Base-by-base conservation (phyloP, 2,329 filamentous ascomycete species). In the Ambrosiella xylebori region DNA sequence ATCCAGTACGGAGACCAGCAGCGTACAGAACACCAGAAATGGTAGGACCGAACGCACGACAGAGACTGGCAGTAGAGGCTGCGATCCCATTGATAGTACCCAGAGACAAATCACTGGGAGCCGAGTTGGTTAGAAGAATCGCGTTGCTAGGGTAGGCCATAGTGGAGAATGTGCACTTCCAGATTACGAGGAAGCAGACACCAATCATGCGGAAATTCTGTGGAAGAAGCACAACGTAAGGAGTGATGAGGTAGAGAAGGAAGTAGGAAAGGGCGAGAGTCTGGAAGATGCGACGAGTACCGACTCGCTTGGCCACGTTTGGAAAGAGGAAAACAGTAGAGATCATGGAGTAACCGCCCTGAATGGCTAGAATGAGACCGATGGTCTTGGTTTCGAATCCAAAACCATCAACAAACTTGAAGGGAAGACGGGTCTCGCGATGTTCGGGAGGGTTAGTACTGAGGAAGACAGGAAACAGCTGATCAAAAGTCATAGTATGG, bases 401-500 rank as follows among this genome's bases (percentile, higher is more conserved):
- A 64, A 96, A 91, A 15, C 93, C 91, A 60, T 88, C 88, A 2
- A 82, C 82, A 64, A 98, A 97, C 64, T 86, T 85, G 74, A 98
- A 93, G 0, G 91, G 91, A 1, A 95, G 77, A 11, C 71, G 76
- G 62, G 65, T 74, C 70, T 66, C 77, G 67, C 65, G 76, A 68
- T 73, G 64, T 13, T 70, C 68, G 1, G 75, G 76, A 8, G 72
- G 68, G 13, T 71, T 71, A 50, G 87, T 87, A 69, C 86, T 91
- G 66, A 98, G 80, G 64, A 98, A 88, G 1, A 96, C 86, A 0
- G 93, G 91, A 64, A 97, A 83, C 54, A 97, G 78, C 66, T 95
- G 87, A 70, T 98, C 93, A 65, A 95, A 93, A 0, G 90, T 94
- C 71, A 98, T 96, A 11, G 91, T 96, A 72, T 97, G 91, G 73